Evolutionary conservation across 495 filamentous ascomycete species (phyloP).

Genomic region (Podospora comata): DNA sequence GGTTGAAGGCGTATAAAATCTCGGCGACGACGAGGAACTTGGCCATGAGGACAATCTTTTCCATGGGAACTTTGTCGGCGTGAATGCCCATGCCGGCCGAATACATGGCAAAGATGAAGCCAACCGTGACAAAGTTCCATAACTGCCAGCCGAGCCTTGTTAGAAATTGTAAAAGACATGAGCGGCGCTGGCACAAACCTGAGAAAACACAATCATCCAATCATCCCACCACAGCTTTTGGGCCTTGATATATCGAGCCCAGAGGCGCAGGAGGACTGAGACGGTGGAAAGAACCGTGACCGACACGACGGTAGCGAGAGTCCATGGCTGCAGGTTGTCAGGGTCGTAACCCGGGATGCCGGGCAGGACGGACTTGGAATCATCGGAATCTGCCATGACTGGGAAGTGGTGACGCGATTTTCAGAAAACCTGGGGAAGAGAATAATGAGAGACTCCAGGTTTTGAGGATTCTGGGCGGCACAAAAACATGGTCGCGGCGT

Average conservation of each 20-base stretch:
- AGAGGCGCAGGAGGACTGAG: slow-evolving; percentile 5
- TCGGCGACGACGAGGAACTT: slow-evolving; percentile 17
- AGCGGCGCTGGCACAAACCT: slow-evolving; percentile 1
- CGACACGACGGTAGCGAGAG: slow-evolving; percentile 11
- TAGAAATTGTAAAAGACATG: not conserved
- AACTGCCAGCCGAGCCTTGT: not conserved
- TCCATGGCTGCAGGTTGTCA: slow-evolving; percentile 18
- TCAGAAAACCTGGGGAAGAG: not conserved
- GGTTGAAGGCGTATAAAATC: slow-evolving; percentile 15
- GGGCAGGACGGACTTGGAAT: not conserved
- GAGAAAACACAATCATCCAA: slow-evolving; percentile 17
- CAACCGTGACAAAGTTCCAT: slow-evolving; percentile 15
- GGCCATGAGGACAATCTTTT: slow-evolving; percentile 15
- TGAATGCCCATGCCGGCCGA: slow-evolving; percentile 16
- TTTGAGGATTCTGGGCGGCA: not conserved
- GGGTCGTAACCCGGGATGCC: slow-evolving; percentile 13
- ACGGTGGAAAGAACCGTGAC: slow-evolving; percentile 6
- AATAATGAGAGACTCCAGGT: not conserved
- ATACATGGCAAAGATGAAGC: slow-evolving; percentile 20
- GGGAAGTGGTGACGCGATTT: not conserved
- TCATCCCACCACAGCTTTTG: slow-evolving; percentile 20
- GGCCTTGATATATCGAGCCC: slow-evolving; percentile 9
- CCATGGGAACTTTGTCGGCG: slow-evolving; percentile 15
- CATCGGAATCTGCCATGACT: not conserved
- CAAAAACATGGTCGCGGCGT: not conserved